phyloP scores from a whole-genome alignment of 2,329 filamentous ascomycete genomes.

The Periconia digitata region DNA sequence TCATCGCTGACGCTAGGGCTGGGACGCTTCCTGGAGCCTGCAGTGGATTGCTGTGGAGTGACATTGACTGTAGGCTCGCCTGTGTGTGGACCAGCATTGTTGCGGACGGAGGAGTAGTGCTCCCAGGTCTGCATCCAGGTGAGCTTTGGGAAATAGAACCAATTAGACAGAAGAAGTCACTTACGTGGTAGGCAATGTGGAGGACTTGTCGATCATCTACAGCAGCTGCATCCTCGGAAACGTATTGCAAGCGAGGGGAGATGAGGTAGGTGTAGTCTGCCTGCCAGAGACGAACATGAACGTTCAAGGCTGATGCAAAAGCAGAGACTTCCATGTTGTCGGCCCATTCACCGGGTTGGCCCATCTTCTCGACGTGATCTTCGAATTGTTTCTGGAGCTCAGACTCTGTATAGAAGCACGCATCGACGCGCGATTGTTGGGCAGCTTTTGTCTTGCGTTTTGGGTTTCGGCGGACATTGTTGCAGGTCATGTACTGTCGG shows the following conservation, averaged over 20 bases:
- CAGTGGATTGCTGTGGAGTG: conserved; percentile 25
- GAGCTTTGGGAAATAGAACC: conserved; percentile 10
- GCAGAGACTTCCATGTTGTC: conserved; percentile 69
- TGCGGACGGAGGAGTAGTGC: conserved; percentile 68
- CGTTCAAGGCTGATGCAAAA: conserved; percentile 63
- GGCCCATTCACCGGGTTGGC: conserved; percentile 62
- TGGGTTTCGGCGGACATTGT: conserved; percentile 55
- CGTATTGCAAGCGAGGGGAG: conserved; percentile 43
- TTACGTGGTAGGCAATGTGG: conserved; percentile 66
- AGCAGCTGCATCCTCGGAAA: conserved; percentile 31
- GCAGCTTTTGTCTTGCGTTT: conserved; percentile 59
- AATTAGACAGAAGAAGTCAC: conserved; percentile 25
- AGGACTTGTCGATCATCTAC: conserved; percentile 43
- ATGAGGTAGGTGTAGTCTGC: conserved; percentile 55
- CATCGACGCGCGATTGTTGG: conserved; percentile 46
- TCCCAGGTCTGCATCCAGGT: conserved; percentile 58
- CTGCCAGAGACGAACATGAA: conserved; percentile 65
- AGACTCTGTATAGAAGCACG: conserved; percentile 52
- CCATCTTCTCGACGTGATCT: conserved; percentile 61
- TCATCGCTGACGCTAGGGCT: conserved; percentile 56
- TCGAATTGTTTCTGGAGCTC: conserved; percentile 57
- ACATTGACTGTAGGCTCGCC: conserved; percentile 55
- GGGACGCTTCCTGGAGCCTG: conserved; percentile 52
- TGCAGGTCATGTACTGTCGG: conserved; percentile 63
- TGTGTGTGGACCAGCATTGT: conserved; percentile 59